A percentile compares a stretch with the other conserved stretches of the same genome.
Conservation (phyloP, 2,329 filamentous ascomycete species). For the Hypoxylon sp. region DNA sequence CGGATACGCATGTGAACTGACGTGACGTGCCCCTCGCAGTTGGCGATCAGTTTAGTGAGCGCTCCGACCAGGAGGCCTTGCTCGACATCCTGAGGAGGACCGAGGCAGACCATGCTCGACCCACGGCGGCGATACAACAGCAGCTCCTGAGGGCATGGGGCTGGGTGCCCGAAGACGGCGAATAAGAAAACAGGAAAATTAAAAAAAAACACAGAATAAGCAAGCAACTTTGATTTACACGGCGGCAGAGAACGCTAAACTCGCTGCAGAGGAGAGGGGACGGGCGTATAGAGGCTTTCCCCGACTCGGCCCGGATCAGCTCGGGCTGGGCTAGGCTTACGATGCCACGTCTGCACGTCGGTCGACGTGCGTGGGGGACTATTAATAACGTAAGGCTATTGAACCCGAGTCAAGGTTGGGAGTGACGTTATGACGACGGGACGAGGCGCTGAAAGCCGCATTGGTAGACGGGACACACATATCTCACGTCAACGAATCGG, state of each 20-base stretch:
- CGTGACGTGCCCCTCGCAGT: conserved; percentile 39
- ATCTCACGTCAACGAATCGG: conserved; percentile 10
- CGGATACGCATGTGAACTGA: conserved; percentile 11
- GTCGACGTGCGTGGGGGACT: conserved; percentile 8
- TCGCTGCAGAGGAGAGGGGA: neutral
- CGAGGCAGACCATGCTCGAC: conserved; percentile 60
- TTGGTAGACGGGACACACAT: neutral
- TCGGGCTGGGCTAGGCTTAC: neutral
- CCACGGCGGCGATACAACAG: conserved; percentile 56
- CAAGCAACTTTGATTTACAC: neutral
- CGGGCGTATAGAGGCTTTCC: neutral
- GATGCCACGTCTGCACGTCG: conserved; percentile 7
- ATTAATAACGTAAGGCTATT: conserved; percentile 7
- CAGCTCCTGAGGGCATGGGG: conserved; percentile 60
- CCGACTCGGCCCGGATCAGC: conserved; percentile 19
- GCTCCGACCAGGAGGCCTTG: conserved; percentile 56
- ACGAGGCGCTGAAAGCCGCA: conserved; percentile 1
- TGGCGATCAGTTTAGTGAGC: conserved; percentile 58
- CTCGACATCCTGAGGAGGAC: conserved; percentile 56
- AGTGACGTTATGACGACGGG: conserved; percentile 21
- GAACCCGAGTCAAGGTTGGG: conserved; percentile 10
- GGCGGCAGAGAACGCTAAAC: conserved; percentile 3
- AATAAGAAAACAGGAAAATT: too few relatives aligned
- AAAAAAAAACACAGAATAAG: too few relatives aligned
- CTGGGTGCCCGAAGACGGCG: conserved; percentile 47